Base-by-base conservation (phyloP, 495 filamentous ascomycete species). In the Podospora conica region DNA sequence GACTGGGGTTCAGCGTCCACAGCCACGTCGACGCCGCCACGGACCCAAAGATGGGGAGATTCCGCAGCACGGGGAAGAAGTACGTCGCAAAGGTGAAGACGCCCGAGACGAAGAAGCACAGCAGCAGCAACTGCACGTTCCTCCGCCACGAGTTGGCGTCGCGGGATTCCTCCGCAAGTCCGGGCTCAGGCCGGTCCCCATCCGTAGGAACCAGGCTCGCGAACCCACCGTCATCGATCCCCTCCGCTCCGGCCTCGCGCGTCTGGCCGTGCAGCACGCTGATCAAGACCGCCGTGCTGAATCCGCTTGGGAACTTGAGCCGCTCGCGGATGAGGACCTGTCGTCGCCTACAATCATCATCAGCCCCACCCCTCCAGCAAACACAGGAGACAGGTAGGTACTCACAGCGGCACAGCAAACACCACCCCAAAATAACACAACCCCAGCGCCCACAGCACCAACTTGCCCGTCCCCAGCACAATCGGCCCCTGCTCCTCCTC, bases 371-470 rank as follows among this genome's bases (percentile, higher is more conserved):
- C 12, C 15, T 12, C 15, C 15, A 40, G 0, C 12, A 0, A 40
- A 15, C 2, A 18, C 33, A n/a, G 18, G 10, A 33, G 2, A 11
- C 10, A 33, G 31, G 10, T 12, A 12, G 15, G 31, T 15, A 48
- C 40, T 48, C 61, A 24, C 77, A 85, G 72, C 1, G 95, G 95
- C 0, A 98, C 95, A 0, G 93, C 95, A 79, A 98, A 97, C 3
- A 98, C 90, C 0, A 97, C 95, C 0, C 95, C 95, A 71, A 98
- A 99, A 67, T 97, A 90, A 69, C 91, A 96, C 40, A 98, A 84
- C 1, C 95, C 95, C 65, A 98, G 71, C 53, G 89, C 88, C 95
- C 96, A 98, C 1, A 97, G 73, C 20, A 95, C 87, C 64, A 97
- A 72, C 71, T 93, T 91, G 77, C 87, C 84, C 68, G 91, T 82